Base-by-base conservation (phyloP, 345 rosid genomes). In the Citrus inodora region DNA sequence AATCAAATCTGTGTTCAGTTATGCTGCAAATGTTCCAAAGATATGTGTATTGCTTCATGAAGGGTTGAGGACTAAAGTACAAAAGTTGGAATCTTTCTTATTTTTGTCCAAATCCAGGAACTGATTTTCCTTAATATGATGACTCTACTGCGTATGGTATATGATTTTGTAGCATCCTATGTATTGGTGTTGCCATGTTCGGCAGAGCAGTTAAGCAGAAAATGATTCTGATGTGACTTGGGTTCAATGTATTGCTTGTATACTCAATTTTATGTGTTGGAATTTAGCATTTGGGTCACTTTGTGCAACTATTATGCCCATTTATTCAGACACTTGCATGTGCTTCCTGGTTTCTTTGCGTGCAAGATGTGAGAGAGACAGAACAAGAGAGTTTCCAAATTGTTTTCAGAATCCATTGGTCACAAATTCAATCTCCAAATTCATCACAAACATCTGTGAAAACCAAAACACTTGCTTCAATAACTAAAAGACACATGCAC, bases 1-100 rank as follows among this genome's bases (percentile, higher is more conserved):
- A 60, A 77, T 73, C 79, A 82, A 53, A 75, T 74, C 27, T 83
- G 76, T 82, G 82, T 79, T 79, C 78, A 72, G 67, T 71, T 82
- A 19, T 22, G 65, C 68, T 51, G 35, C 82, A 77, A 64, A 55
- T 51, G 74, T 51, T 67, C 71, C 74, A 77, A 62, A 76, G 61
- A 79, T 66, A 61, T 76, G 67, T 48, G 56, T 72, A 76, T 60
- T 77, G 35, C 69, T 79, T 70, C 78, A 17, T 51, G 28, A 16
- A 75, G 27, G 80, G 77, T 63, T 70, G 40, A 80, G 79, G 68
- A 76, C 58, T 60, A 62, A 72, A 76, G 63, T 71, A 67, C 84
- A 71, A 71, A 73, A 61, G 33, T 42, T 33, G 42, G 75, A 42
- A 73, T 82, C 64, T 42, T 75, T 14, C 33, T 48, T 76, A 35